Evolutionary conservation across 768 basidiomycete genomes (phyloP).

Genomic region (Nidularia pulvinata): DNA sequence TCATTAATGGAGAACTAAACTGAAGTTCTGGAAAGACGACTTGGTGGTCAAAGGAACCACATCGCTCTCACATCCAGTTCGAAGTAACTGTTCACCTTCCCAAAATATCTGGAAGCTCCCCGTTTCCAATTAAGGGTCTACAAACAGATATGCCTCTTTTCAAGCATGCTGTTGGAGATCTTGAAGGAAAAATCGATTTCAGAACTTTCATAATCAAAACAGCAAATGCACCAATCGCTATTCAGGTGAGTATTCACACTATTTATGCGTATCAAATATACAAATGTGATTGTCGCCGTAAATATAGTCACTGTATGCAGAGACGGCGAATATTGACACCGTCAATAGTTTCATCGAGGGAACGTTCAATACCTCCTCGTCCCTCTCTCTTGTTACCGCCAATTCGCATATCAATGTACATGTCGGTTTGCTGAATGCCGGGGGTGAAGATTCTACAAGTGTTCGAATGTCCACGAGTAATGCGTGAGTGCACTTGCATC

Average conservation of each 20-base stretch:
- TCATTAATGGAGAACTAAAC: neutral
- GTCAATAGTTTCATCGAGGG: constrained; percentile 41
- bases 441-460: constrained; percentile 14
- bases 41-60: neutral
- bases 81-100: neutral
- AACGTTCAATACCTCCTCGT: constrained; percentile 28
- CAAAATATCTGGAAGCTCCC: neutral
- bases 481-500: constrained; percentile 24
- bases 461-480: constrained; percentile 37
- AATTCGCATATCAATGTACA: constrained; percentile 37
- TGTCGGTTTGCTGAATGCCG: constrained; percentile 30
- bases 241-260: constrained; percentile 26
- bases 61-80: neutral
- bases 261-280: neutral
- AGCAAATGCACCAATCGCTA: constrained; percentile 26
- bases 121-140: constrained; percentile 36
- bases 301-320: constrained; percentile 15
- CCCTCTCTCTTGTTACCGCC: constrained; percentile 33
- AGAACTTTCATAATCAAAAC: constrained; percentile 31
- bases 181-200: constrained; percentile 36
- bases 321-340: constrained; percentile 12
- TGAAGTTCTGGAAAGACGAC: neutral
- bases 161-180: constrained; percentile 30
- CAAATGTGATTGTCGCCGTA: neutral
- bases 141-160: constrained; percentile 44